Conservation (phyloP, 23 red algal species). For the Agarophyton chilense region DNA sequence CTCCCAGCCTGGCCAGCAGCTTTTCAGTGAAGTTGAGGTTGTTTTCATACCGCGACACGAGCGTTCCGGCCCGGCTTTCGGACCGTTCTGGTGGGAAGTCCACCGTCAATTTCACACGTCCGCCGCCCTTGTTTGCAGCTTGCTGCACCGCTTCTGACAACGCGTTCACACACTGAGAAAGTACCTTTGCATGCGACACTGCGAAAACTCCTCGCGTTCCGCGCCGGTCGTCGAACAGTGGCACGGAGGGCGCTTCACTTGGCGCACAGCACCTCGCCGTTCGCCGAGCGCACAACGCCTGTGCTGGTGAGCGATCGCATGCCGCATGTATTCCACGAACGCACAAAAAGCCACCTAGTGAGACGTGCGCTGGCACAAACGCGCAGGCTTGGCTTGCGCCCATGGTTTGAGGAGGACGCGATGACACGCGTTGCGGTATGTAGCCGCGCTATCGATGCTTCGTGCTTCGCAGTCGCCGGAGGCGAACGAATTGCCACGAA, state of each 20-base stretch:
- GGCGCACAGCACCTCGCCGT: not conserved
- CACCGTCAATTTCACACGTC: slow-evolving; percentile 19
- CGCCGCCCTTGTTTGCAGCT: not conserved
- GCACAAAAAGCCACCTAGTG: not conserved
- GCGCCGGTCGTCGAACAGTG: not conserved
- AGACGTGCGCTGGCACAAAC: not conserved
- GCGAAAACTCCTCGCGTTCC: not conserved
- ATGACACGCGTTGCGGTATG: not conserved
- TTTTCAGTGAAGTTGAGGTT: slow-evolving; percentile 62
- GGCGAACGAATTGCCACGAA: not conserved
- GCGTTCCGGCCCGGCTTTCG: slow-evolving; percentile 63
- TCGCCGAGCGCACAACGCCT: not conserved
- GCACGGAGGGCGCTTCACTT: not conserved
- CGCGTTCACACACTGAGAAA: not conserved
- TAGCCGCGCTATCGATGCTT: not conserved
- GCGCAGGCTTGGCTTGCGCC: not conserved
- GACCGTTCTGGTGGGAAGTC: slow-evolving; percentile 71
- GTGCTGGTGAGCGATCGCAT: not conserved
- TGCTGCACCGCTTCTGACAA: not conserved
- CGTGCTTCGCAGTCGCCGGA: not conserved
- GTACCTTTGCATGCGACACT: slow-evolving; percentile 7
- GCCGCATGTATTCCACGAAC: not conserved
- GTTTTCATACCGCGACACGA: slow-evolving; percentile 74
- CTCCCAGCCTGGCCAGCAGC: slow-evolving; percentile 24
- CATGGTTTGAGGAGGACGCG: not conserved